These are phyloP conservation scores for Xylariaceae sp. DNA, from an alignment of 2,329 filamentous ascomycete genomes.

Conservation along the genomic window DNA sequence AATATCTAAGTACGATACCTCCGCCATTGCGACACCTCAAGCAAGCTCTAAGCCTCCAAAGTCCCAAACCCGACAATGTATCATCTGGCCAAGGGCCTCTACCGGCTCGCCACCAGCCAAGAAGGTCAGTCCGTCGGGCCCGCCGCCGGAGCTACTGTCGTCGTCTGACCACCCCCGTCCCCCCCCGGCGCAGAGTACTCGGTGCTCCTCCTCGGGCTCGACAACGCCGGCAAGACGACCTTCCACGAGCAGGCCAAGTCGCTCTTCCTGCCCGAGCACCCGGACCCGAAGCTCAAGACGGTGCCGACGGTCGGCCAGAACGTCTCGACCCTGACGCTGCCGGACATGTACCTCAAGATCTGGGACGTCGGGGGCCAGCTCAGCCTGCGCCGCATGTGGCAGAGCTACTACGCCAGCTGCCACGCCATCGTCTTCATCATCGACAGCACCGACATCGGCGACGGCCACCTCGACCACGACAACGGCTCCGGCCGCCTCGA, in stretches of 20 bases:
- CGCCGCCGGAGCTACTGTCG: background rate
- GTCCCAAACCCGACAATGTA: too few species aligned
- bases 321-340: slow-evolving; percentile 81
- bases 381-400: slow-evolving; percentile 82
- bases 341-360: slow-evolving; percentile 95
- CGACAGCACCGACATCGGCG: slow-evolving; percentile 87
- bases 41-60: too few species aligned
- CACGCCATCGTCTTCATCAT: slow-evolving; percentile 98
- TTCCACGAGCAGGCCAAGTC: slow-evolving; percentile 95
- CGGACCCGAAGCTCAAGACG: slow-evolving; percentile 67
- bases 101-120: slow-evolving; percentile 93
- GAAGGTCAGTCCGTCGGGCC: slow-evolving; percentile 56
- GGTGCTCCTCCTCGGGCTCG: slow-evolving; percentile 89
- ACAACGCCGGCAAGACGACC: slow-evolving; percentile 97
- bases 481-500: slow-evolving; percentile 63
- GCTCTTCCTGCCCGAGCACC: slow-evolving; percentile 60
- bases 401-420: slow-evolving; percentile 87
- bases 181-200: slow-evolving; percentile 67
- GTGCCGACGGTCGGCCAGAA: slow-evolving; percentile 97
- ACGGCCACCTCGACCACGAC: slow-evolving; percentile 56
- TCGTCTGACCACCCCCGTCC: slow-evolving; percentile 1
- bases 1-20: too few species aligned
- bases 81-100: slow-evolving; percentile 89
- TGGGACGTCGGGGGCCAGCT: slow-evolving; percentile 98
- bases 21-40: too few species aligned